Base-by-base conservation (phyloP, 108 stramenopile genomes). In the Fragilaria crotonensis region DNA sequence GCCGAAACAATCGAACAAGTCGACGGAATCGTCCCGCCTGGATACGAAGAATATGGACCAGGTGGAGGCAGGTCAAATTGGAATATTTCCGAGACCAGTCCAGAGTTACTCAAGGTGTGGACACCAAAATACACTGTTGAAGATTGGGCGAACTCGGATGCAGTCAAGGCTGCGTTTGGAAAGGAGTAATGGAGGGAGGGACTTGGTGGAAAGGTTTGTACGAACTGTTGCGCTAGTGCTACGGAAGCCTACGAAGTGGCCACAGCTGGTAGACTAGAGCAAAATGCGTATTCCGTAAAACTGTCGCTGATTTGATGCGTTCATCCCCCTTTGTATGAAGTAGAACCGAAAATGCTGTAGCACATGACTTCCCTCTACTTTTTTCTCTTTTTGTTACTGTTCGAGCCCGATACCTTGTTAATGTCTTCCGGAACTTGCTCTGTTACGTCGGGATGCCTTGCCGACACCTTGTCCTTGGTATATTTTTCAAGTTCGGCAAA, bases 401-500 rank as follows among this genome's bases (percentile, higher is more conserved):
- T 41, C 11, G 36, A 41, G 14, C 14, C 14, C 36, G 36, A 14
- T 41, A 14, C 36, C 14, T 41, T 41, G 36, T 7, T 11, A 7
- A 14, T 11, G 7, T 41, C 36, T 7, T 41, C 36, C 7, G 7
- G 14, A 7, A 41, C 7, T 41, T 41, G 36, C 14, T 41, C 36
- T 7, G 36, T 11, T 41, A 11, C 36, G 36, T 41, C 36, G 36
- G 36, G 14, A 41, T 41, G 36, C 14, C 36, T 41, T 41, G 36
- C 7, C 7, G 36, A 41, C 7, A 76, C 64, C 45, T 62, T 56
- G 21, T 56, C 67, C 32, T 29, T 36, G 23, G 76, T 71, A 48
- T 79, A 91, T 21, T 64, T 50, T 57, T 89, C 81, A 23, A 97
- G 60, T 22, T 84, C 77, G 45, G 63, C 71, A 72, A 97, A 97